A percentile compares a stretch with the other conserved stretches of the same genome.
Conservation (phyloP, 345 rosid genomes). For the Lenwebbia sp. region DNA sequence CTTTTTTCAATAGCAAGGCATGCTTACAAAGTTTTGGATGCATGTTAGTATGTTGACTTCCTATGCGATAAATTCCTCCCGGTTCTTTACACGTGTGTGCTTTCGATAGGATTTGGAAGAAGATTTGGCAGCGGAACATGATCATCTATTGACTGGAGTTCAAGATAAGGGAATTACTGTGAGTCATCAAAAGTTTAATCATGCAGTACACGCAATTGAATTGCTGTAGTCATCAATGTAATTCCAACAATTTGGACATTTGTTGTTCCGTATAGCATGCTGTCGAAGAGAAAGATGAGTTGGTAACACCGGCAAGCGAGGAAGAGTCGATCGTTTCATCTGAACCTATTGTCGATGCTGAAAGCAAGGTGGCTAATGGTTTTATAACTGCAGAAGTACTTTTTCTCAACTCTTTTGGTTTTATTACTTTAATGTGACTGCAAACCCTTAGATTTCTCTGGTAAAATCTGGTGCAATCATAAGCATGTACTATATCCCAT, state of each 20-base stretch:
- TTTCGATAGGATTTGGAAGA: neutral
- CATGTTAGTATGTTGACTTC: neutral
- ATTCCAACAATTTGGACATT: neutral
- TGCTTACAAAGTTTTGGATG: neutral
- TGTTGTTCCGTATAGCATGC: constrained; percentile 23
- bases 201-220: constrained; percentile 25
- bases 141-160: constrained; percentile 21
- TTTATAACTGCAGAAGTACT: constrained; percentile 26
- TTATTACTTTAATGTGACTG: neutral
- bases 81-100: neutral
- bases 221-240: neutral
- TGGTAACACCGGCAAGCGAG: constrained; percentile 17
- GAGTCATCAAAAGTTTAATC: constrained; percentile 14
- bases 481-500: neutral
- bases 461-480: neutral
- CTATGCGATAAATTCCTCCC: neutral
- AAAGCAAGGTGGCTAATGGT: constrained; percentile 22
- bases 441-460: neutral
- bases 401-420: neutral
- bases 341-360: constrained; percentile 22
- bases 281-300: constrained; percentile 15
- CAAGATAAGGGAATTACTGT: constrained; percentile 15
- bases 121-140: constrained; percentile 7
- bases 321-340: constrained; percentile 25
- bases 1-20: neutral